phyloP scores from a whole-genome alignment of 345 rosid genomes.

The Microthlaspi erraticum region DNA sequence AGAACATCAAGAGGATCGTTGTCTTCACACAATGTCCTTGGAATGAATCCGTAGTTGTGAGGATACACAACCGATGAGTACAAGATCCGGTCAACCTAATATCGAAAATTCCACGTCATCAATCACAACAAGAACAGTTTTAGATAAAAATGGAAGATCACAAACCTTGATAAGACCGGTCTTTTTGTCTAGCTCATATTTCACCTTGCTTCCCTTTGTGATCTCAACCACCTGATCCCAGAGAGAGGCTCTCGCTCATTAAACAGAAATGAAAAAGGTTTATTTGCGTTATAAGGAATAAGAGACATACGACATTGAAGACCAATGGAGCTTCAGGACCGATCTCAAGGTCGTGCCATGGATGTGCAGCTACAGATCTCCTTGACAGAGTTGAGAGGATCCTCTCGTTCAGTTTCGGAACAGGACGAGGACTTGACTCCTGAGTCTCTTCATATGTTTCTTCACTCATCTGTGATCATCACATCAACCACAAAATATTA shows the following conservation, averaged over 20 bases:
- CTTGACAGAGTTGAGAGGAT: slow-evolving; percentile 91
- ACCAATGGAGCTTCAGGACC: slow-evolving; percentile 90
- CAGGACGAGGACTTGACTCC: slow-evolving; percentile 42
- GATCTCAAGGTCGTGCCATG: slow-evolving; percentile 99
- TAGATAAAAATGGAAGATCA: background rate
- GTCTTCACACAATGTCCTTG: slow-evolving; percentile 93
- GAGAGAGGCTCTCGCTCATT: slow-evolving; percentile 6
- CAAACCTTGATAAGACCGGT: slow-evolving; percentile 83
- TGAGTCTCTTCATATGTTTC: slow-evolving; percentile 44
- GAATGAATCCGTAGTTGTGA: slow-evolving; percentile 97
- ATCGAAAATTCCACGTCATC: slow-evolving; percentile 7
- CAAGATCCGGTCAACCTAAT: slow-evolving; percentile 80
- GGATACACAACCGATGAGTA: slow-evolving; percentile 99
- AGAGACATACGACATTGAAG: slow-evolving; percentile 66
- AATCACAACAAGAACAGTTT: background rate
- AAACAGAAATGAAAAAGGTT: background rate
- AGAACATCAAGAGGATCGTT: slow-evolving; percentile 95
- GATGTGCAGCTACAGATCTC: slow-evolving; percentile 98
- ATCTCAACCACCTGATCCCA: slow-evolving; percentile 85
- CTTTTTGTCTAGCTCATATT: slow-evolving; percentile 97
- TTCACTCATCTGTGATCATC: slow-evolving; percentile 51
- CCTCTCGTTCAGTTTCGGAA: slow-evolving; percentile 82
- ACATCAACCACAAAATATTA: background rate
- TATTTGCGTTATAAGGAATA: background rate
- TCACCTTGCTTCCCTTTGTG: slow-evolving; percentile 95